Evolutionary conservation across 192 early-diverging fungal genomes (phyloP), one percentile per base, ranked within the genome.

Genomic region (Thamnidium elegans): DNA sequence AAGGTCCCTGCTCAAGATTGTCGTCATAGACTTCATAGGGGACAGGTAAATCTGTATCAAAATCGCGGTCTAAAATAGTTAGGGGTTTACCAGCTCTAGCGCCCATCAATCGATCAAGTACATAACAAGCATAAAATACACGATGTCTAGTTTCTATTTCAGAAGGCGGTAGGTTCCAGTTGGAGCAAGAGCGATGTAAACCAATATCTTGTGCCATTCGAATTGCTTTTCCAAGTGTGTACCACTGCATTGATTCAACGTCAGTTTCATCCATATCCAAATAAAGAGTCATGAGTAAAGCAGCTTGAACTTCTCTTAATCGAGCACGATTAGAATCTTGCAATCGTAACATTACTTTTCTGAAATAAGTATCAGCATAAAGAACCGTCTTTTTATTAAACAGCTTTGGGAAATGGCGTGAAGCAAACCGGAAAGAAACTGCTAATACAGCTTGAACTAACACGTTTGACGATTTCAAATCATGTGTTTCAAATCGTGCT

Each of bases 191-290:
- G 30, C 83, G 81, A 66, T 85, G 83, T 48, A 85, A 66, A 0
- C 83, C 83, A 30, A 85, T 43, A 51, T 85, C 83, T 65, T 85
- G 83, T 13, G 83, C 79, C 83, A 85, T 85, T 34, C 83, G 70
- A 13, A 74, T 79, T 0, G 80, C 79, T 61, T 70, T 81, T 21
- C 83, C 83, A 7, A 54, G 60, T 56, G 53, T 60, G 36, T 65
- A 66, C 72, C 72, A 74, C 46, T 74, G 72, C 7, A 65, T 34
- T 13, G 58, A 65, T 4, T 74, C 72, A 7, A 55, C 64, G 50
- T 69, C 67, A 21, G 26, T 50, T 14, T 62, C 58, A 4, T 74
- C 72, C 50, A 74, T 48, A 56, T 74, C 72, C 17, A 74, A 31
- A 46, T 69, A 74, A 20, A 69, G 43, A 4, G 63, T 69, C 58